Base-by-base conservation (phyloP, 2,329 filamentous ascomycete species). In the Neofusicoccum parvum region DNA sequence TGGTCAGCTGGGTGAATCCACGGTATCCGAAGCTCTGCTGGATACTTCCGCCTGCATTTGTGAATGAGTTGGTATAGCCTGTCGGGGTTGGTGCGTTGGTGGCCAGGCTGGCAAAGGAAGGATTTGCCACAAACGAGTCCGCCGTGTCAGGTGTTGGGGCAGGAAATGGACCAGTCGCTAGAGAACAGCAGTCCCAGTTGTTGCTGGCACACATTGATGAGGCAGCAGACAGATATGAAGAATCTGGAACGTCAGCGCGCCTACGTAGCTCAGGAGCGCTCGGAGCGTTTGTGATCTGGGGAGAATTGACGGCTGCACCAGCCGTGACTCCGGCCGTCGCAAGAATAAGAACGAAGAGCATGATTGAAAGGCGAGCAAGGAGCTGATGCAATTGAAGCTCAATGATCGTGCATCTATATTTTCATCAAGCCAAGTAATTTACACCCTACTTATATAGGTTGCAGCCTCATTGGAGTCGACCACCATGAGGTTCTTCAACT, bases 61-160 rank as follows among this genome's bases (percentile, higher is more conserved):
- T 46, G 53, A 68, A 68, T 7, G 41, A 59, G 12, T 48, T 56
- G 12, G 50, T 64, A n/a, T 67, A 67, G 53, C 64, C 66, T 17
- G 66, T 23, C n/a, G 67, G 67, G 2, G 43, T 46, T 1, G 49
- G 36, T 20, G 64, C 59, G 6, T 20, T 37, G 17, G n/a, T 11
- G 46, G 60, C 46, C 15, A 53, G 37, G 36, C 34, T 50, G 1
- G 60, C 14, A 20, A 49, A 62, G 3, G 37, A 32, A 0, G 32
- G 7, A 10, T 41, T 34, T 3, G 46, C 48, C 2, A 51, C 23
- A 36, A 63, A 63, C 0, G 60, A 17, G n/a, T 12, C 12, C 34
- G 59, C 43, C 1, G 59, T 50, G n/a, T 62, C 59, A 5, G 45
- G 41, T 1, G 34, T 50, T n/a, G 59, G 43, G 20, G 12, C 59